A percentile compares a stretch with the other conserved stretches of the same genome.
Evolutionary conservation across 495 filamentous ascomycete genomes (phyloP).

Genomic region (Letharia lupina): DNA sequence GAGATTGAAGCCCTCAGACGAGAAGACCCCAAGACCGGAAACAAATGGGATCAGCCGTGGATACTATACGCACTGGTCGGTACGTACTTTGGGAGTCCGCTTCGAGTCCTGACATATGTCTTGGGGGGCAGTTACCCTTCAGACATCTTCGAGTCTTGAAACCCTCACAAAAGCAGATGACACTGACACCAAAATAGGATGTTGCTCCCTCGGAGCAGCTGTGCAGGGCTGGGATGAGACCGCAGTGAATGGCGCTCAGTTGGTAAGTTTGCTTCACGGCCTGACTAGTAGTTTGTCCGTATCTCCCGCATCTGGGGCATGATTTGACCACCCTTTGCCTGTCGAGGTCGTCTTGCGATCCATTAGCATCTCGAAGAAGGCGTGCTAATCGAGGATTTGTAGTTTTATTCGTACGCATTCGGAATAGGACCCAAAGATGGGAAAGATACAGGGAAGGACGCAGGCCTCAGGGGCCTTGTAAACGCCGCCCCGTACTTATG

Average conservation of each 20-base stretch:
- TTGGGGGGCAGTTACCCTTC: neutral
- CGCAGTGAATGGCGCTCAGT: conserved; percentile 69
- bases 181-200: neutral
- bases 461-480: conserved; percentile 34
- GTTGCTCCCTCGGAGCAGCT: conserved; percentile 43
- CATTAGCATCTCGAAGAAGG: neutral
- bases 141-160: neutral
- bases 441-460: conserved; percentile 3
- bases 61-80: conserved; percentile 45
- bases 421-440: conserved; percentile 9
- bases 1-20: conserved; percentile 14
- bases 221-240: conserved; percentile 68
- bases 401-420: conserved; percentile 17
- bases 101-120: neutral
- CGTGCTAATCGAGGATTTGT: neutral
- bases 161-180: neutral
- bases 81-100: neutral
- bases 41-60: conserved; percentile 51
- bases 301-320: conserved; percentile 21
- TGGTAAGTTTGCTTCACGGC: conserved; percentile 18
- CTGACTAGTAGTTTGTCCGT: conserved; percentile 38
- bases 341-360: neutral
- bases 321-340: neutral
- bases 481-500: conserved; percentile 41
- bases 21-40: conserved; percentile 18